Percentiles rank a stretch among this genome's conserved stretches.
These are phyloP conservation scores for Termitomyces sp. DNA, from an alignment of 768 basidiomycete species.

Conservation along the genomic window DNA sequence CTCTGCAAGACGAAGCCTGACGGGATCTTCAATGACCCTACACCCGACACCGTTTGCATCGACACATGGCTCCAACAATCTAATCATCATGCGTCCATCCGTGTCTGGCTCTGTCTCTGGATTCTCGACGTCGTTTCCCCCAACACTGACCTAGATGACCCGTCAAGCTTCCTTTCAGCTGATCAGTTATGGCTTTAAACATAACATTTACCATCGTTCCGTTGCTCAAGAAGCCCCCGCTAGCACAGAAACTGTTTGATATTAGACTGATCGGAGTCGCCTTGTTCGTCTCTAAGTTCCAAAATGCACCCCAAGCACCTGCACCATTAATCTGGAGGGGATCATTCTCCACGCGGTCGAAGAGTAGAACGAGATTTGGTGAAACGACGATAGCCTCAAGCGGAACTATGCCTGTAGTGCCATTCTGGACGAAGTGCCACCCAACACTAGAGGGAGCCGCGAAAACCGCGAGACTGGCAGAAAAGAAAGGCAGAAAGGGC, in stretches of 20 bases:
- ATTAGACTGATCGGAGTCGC: slow-evolving; percentile 30
- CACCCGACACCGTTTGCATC: slow-evolving; percentile 24
- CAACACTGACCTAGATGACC: slow-evolving; percentile 26
- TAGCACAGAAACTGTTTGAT: slow-evolving; percentile 42
- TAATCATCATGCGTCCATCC: slow-evolving; percentile 32
- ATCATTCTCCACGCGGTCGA: slow-evolving; percentile 27
- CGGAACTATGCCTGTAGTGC: slow-evolving; percentile 21
- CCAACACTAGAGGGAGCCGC: slow-evolving; percentile 8
- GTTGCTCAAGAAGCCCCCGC: slow-evolving; percentile 37
- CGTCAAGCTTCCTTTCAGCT: background rate
- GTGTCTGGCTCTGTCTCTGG: slow-evolving; percentile 17
- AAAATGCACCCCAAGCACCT: slow-evolving; percentile 42
- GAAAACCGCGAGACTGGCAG: background rate
- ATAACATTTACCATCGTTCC: slow-evolving; percentile 23
- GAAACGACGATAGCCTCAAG: slow-evolving; percentile 24
- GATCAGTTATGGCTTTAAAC: background rate
- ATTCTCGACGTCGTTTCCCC: slow-evolving; percentile 25
- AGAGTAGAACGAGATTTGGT: slow-evolving; percentile 21
- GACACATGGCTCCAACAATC: slow-evolving; percentile 37
- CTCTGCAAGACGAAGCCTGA: slow-evolving; percentile 28
- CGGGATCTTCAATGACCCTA: slow-evolving; percentile 32
- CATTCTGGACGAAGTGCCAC: slow-evolving; percentile 24
- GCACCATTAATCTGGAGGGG: slow-evolving; percentile 37
- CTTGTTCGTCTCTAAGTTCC: slow-evolving; percentile 36
- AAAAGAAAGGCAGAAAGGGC: background rate